Base-by-base conservation (phyloP, 2,329 filamentous ascomycete genomes). In the Calcarisporium arbuscula region DNA sequence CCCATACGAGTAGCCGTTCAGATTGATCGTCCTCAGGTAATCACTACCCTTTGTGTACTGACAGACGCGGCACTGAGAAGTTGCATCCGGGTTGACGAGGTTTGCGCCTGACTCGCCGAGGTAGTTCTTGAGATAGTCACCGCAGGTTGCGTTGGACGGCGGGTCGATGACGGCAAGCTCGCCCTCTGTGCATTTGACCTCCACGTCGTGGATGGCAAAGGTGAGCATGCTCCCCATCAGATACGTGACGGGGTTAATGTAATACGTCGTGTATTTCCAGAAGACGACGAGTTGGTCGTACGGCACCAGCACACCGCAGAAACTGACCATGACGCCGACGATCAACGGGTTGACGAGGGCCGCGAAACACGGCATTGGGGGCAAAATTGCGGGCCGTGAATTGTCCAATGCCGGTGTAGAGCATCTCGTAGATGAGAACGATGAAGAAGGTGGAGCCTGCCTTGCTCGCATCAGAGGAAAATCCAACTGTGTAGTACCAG, bases 301-400 rank as follows among this genome's bases (percentile, higher is more conserved):
- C 0, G 82, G 82, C 0, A 87, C 82, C 5, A 86, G 64, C 2
- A 88, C 80, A 42, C 84, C 84, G 46, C 82, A 87, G 62, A 89
- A 88, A 2, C 71, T 74, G 8, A 85, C 68, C 3, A 86, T 63
- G 26, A 77, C 53, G 49, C 69, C 65, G 36, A 80, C 57, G 9
- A 79, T 34, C 1, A 80, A 49, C 0, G 74, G 74, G 42, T 78
- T 79, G 40, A 68, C 65, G 5, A 80, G 61, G 0, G 72, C 61
- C 0, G 76, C 76, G 28, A 78, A 77, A 9, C n/a, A 76, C 67
- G 21, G 68, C 73, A 41, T 76, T 79, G 0, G 76, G 76, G 0
- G 74, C 70, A 40, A 77, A 80, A 2, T 76, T 74, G 0, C n/a
- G n/a, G 0, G 74, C 74, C n/a, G 79, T 62, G 47, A 76, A 74